Base-by-base conservation (phyloP, 139 green algal genomes). In the Pleodorina starrii region DNA sequence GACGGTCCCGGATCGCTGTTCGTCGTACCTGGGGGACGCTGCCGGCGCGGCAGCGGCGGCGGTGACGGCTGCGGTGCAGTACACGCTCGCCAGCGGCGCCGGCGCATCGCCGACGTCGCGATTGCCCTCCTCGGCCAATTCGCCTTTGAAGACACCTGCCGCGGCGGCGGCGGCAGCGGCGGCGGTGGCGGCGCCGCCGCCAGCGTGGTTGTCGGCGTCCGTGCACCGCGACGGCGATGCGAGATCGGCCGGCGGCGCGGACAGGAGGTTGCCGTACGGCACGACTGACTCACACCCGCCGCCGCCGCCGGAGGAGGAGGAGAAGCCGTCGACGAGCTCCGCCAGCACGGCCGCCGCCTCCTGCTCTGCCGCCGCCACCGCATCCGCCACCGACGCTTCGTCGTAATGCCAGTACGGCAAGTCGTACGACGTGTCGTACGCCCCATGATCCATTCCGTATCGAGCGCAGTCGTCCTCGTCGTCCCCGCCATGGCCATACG, bases 251-350 rank as follows among this genome's bases (percentile, higher is more conserved):
- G n/a, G n/a, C n/a, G n/a, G n/a, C n/a, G n/a, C n/a, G 36, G 25
- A 77, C 69, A 77, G 36, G 5, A 77, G 36, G 38, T 77, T 50
- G 69, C 36, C 69, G 69, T 77, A 77, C 69, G 36, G 25, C 10
- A 32, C 36, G 11, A 32, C 11, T 5, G 14, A 5, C 10, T 77
- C n/a, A n/a, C n/a, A n/a, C n/a, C n/a, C n/a, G n/a, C n/a, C n/a
- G 69, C 10, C 69, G 38, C 11, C 69, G 69, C 69, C 36, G 35
- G 21, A 5, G 57, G 21, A 69, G 23, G 5, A 32, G 57, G 57
- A 10, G 48, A 10, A 57, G 11, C 11, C 11, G 11, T 10, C 11
- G 48, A 43, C n/a, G 63, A 21, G 5, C 63, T 9, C 6, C 63
- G n/a, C 4, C 63, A 5, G 16, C 63, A 43, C 63, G 6, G 29